Evolutionary conservation across 441 rosid genomes (phyloP).

Genomic region (Bocquillonia castaneifolia): DNA sequence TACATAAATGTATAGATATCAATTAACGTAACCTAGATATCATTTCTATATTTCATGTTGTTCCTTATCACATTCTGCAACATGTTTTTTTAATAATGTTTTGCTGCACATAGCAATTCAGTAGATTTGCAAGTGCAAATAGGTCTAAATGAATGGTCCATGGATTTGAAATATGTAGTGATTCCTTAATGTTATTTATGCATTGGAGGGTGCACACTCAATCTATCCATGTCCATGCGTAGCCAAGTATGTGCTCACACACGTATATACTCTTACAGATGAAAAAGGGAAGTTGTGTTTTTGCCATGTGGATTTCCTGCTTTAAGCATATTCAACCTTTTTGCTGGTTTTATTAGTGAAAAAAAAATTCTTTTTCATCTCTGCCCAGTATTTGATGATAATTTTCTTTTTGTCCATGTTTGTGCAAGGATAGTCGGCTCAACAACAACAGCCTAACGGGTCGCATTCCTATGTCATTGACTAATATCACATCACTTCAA

Average conservation of each 20-base stretch:
- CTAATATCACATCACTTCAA: constrained; percentile 70
- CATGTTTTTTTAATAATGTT: background rate
- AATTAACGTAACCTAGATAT: background rate
- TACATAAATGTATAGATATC: background rate
- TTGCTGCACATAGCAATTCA: background rate
- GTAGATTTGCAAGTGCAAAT: background rate
- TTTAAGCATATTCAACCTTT: background rate
- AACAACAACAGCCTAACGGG: constrained; percentile 86
- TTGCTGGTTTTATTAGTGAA: background rate
- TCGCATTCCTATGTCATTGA: constrained; percentile 82
- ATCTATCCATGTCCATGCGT: background rate
- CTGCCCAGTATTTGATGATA: constrained; percentile 14
- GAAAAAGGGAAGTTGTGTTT: background rate
- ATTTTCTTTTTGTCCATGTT: constrained; percentile 27
- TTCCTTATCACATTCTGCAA: background rate
- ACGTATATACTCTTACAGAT: background rate
- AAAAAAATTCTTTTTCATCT: background rate
- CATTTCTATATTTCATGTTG: background rate
- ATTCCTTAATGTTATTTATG: no score
- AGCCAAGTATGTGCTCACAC: no score
- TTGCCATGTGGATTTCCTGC: background rate
- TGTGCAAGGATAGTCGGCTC: constrained; percentile 75
- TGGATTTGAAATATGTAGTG: background rate
- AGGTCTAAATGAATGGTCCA: background rate
- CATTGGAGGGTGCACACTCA: background rate